Percentiles rank a stretch among this genome's conserved stretches.
phyloP scores from a whole-genome alignment of 2,329 filamentous ascomycete genomes.

The Xylaria sp. region DNA sequence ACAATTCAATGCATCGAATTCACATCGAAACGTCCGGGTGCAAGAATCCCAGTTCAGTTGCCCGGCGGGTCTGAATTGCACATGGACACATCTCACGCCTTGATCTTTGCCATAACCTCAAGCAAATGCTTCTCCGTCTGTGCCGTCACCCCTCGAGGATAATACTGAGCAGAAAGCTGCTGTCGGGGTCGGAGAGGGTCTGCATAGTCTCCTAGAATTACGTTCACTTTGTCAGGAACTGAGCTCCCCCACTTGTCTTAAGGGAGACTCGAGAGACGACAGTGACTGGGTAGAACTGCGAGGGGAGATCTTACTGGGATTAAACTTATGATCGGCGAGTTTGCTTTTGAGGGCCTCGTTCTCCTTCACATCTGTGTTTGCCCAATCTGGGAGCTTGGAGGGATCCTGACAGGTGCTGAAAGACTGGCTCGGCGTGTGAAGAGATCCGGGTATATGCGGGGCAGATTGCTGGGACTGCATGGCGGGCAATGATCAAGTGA shows the following conservation, averaged over 20 bases:
- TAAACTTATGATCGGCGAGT: constrained; percentile 44
- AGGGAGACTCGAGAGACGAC: not conserved
- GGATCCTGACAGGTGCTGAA: constrained; percentile 26
- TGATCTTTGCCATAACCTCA: constrained; percentile 30
- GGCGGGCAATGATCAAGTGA: not conserved
- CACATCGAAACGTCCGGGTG: too few relatives aligned
- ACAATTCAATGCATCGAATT: too few relatives aligned
- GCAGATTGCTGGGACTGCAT: constrained; percentile 22
- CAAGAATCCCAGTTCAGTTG: too few relatives aligned
- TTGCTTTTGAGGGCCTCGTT: constrained; percentile 35
- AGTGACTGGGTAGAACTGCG: not conserved
- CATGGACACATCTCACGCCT: constrained; percentile 7
- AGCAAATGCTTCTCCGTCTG: constrained; percentile 40
- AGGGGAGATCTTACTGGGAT: constrained; percentile 36
- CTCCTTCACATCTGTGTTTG: constrained; percentile 41
- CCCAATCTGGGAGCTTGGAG: constrained; percentile 22
- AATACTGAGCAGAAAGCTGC: constrained; percentile 30
- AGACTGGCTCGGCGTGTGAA: constrained; percentile 31
- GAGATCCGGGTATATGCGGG: constrained; percentile 20
- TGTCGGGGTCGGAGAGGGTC: constrained; percentile 43
- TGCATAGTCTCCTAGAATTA: constrained; percentile 37
- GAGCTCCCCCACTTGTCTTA: not conserved
- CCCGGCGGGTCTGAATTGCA: too few relatives aligned
- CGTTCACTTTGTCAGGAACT: constrained; percentile 6
- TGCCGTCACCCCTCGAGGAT: constrained; percentile 37